These are phyloP conservation scores for Jaenimonas drosophilae DNA, from an alignment of 208 protist genomes.

Conservation along the genomic window DNA sequence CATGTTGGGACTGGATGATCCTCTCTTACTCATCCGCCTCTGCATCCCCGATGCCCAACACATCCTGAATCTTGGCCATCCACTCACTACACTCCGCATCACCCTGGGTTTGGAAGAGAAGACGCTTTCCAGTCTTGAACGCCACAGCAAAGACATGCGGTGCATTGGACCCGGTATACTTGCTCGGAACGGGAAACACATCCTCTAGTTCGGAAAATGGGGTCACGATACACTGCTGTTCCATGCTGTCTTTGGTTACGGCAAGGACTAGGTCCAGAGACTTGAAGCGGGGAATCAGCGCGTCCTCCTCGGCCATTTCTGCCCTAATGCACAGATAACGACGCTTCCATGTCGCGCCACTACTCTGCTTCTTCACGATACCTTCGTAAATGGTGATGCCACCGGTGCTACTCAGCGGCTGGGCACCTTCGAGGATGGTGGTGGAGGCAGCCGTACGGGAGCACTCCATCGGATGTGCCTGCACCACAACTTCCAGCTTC, in stretches of 20 bases:
- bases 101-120: conserved; percentile 6
- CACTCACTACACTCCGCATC: conserved; percentile 9
- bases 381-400: conserved; percentile 50
- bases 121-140: conserved; percentile 10
- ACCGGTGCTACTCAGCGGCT: conserved; percentile 29
- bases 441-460: conserved; percentile 29
- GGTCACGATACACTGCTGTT: conserved; percentile 6
- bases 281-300: background rate
- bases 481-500: too few relatives aligned
- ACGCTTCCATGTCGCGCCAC: conserved; percentile 42
- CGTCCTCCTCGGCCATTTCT: conserved; percentile 1
- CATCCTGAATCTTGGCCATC: conserved; percentile 10
- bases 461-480: too few relatives aligned
- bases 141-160: conserved; percentile 11
- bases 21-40: too few relatives aligned
- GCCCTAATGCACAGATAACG: conserved; percentile 12
- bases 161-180: conserved; percentile 10
- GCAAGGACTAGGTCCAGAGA: conserved; percentile 7
- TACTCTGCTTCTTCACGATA: conserved; percentile 63
- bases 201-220: conserved; percentile 11
- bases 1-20: too few relatives aligned
- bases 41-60: conserved; percentile 9
- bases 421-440: conserved; percentile 54
- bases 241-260: conserved; percentile 6
- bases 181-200: conserved; percentile 8